Evolutionary conservation across 352 stramenopile species (phyloP).

Genomic region (Plasmopara muralis): DNA sequence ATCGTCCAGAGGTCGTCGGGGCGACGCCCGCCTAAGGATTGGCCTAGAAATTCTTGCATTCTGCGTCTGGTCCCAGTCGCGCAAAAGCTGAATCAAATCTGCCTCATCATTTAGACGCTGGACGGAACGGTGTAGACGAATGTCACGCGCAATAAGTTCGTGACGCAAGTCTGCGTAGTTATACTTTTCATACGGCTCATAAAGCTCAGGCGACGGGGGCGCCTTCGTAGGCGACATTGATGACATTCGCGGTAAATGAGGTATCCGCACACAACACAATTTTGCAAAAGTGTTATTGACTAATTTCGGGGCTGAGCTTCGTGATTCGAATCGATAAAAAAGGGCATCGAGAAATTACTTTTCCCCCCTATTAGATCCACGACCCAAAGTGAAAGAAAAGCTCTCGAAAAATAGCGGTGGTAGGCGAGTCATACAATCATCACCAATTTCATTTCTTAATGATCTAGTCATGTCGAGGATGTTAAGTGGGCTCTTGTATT

Average conservation of each 20-base stretch:
- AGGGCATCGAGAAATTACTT: no score
- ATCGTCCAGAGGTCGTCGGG: constrained; percentile 1
- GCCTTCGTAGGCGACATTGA: constrained; percentile 14
- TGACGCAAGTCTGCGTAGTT: constrained; percentile 27
- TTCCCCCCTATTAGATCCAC: no score
- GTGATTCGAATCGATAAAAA: no score
- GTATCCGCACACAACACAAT: neutral
- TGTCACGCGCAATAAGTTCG: constrained; percentile 25
- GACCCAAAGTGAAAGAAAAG: no score
- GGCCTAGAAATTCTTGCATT: neutral
- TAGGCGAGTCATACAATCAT: no score
- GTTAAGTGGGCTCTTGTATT: no score
- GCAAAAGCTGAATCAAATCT: constrained; percentile 26
- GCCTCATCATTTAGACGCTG: constrained; percentile 17
- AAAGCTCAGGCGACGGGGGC: constrained; percentile 11
- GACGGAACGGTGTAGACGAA: constrained; percentile 13
- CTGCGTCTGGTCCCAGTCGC: constrained; percentile 24
- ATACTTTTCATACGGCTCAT: constrained; percentile 41
- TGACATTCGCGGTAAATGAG: neutral
- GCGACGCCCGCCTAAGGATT: neutral
- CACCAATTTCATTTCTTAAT: no score
- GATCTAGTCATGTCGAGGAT: no score
- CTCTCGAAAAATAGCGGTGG: no score
- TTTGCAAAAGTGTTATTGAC: constrained; percentile 6
- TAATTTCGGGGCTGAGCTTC: no score